Conservation (phyloP, 2,329 filamentous ascomycete species). For the Fusarium sp. region DNA sequence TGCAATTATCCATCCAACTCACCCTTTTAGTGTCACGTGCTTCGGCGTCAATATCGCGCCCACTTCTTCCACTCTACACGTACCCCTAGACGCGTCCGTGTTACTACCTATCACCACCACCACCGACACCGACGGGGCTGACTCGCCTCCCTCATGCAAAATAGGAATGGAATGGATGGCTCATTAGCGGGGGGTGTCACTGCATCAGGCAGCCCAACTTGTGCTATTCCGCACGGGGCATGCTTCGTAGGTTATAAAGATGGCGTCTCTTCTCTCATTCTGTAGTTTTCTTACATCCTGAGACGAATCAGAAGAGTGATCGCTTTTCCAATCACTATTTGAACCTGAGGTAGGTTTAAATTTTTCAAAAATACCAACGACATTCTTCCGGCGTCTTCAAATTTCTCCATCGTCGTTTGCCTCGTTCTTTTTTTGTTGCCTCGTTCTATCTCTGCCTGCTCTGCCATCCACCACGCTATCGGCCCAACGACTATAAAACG, state of each 20-base stretch:
- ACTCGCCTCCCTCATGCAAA: slow-evolving; percentile 38
- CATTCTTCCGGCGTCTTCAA: slow-evolving; percentile 24
- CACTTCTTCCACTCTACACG: slow-evolving; percentile 24
- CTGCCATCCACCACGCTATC: slow-evolving; percentile 7
- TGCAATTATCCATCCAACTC: slow-evolving; percentile 22
- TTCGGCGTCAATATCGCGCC: slow-evolving; percentile 7
- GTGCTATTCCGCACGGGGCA: slow-evolving; percentile 38
- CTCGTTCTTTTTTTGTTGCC: slow-evolving; percentile 27
- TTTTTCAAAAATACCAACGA: slow-evolving; percentile 7
- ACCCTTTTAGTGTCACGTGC: slow-evolving; percentile 32
- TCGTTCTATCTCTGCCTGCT: slow-evolving; percentile 21
- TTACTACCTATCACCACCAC: slow-evolving; percentile 38
- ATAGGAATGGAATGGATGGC: slow-evolving; percentile 12
- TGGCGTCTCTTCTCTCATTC: slow-evolving; percentile 20
- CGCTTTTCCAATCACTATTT: slow-evolving; percentile 28
- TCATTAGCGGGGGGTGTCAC: slow-evolving; percentile 32
- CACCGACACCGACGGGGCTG: slow-evolving; percentile 10
- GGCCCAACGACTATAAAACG: slow-evolving; percentile 25
- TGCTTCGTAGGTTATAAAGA: slow-evolving; percentile 44
- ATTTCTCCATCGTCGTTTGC: slow-evolving; percentile 16
- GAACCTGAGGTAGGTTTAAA: slow-evolving; percentile 50
- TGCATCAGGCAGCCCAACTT: slow-evolving; percentile 37
- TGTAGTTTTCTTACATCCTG: slow-evolving; percentile 3
- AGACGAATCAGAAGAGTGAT: slow-evolving; percentile 36
- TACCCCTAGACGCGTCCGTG: slow-evolving; percentile 26